A percentile compares a stretch with the other conserved stretches of the same genome.
Evolutionary conservation across 1,139 yeast species (phyloP).

Genomic region (Scheffersomyces cryptocercus): DNA sequence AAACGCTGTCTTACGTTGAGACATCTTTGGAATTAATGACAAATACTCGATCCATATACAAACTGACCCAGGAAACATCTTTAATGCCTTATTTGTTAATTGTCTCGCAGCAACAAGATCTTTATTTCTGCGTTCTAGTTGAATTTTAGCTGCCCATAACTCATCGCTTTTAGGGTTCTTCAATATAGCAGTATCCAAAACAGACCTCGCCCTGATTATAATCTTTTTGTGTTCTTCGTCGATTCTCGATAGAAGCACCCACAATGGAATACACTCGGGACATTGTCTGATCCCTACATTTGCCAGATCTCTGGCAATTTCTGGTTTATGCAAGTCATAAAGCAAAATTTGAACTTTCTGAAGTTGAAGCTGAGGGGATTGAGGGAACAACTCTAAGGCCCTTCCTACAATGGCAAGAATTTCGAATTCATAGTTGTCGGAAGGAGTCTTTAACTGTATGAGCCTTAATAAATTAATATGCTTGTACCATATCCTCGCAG

Average conservation of each 20-base stretch:
- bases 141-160: constrained; percentile 60
- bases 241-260: constrained; percentile 56
- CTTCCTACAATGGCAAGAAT: constrained; percentile 33
- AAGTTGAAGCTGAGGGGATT: constrained; percentile 51
- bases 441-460: constrained; percentile 7
- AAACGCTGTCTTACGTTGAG: constrained; percentile 63
- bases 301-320: constrained; percentile 50
- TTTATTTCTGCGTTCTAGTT: constrained; percentile 54
- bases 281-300: constrained; percentile 51
- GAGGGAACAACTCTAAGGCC: constrained; percentile 51
- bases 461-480: constrained; percentile 58
- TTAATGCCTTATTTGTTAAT: constrained; percentile 60
- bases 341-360: constrained; percentile 59
- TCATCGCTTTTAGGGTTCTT: constrained; percentile 49
- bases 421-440: constrained; percentile 4
- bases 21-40: constrained; percentile 48
- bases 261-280: constrained; percentile 46
- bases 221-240: constrained; percentile 46
- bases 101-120: constrained; percentile 57
- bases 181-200: constrained; percentile 66
- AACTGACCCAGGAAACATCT: constrained; percentile 60
- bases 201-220: constrained; percentile 65
- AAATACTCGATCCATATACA: constrained; percentile 65
- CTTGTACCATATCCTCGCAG: constrained; percentile 62
- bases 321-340: constrained; percentile 23